Conservation (phyloP, 2,329 filamentous ascomycete species). For the Alternaria alternata region DNA sequence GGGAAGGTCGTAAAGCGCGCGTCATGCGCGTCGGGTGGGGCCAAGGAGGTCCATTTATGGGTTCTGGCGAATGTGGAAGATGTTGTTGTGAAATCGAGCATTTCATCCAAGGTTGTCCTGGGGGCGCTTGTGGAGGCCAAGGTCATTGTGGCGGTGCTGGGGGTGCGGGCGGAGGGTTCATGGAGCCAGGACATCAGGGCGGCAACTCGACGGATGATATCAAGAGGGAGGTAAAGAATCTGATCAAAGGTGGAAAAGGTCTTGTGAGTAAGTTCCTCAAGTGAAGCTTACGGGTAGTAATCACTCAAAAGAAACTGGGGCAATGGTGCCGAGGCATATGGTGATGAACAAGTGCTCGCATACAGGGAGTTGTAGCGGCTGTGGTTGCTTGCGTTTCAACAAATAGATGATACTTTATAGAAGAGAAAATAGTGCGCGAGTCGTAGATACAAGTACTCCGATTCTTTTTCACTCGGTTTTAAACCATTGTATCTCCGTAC, state of each 20-base stretch:
- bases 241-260: conserved; percentile 35
- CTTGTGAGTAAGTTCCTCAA: conserved; percentile 40
- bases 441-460: not conserved
- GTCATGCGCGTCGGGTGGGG: conserved; percentile 54
- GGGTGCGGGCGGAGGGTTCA: conserved; percentile 21
- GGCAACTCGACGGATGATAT: conserved; percentile 19
- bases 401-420: not conserved
- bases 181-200: conserved; percentile 27
- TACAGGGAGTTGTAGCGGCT: not conserved
- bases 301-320: not conserved
- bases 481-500: not conserved
- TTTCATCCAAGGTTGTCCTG: conserved; percentile 42
- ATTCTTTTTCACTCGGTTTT: not conserved
- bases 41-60: conserved; percentile 53
- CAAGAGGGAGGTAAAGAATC: conserved; percentile 31
- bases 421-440: not conserved
- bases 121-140: conserved; percentile 35
- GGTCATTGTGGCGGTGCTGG: conserved; percentile 33
- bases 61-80: conserved; percentile 48
- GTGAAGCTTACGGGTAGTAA: conserved; percentile 7
- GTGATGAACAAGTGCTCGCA: too few relatives aligned
- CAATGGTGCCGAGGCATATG: not conserved
- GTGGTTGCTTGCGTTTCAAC: not conserved
- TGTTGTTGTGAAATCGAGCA: conserved; percentile 45
- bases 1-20: conserved; percentile 55